A percentile compares a stretch with the other conserved stretches of the same genome.
Conservation (phyloP, 78 protist species). For the Dictyostelium discoideum region DNA sequence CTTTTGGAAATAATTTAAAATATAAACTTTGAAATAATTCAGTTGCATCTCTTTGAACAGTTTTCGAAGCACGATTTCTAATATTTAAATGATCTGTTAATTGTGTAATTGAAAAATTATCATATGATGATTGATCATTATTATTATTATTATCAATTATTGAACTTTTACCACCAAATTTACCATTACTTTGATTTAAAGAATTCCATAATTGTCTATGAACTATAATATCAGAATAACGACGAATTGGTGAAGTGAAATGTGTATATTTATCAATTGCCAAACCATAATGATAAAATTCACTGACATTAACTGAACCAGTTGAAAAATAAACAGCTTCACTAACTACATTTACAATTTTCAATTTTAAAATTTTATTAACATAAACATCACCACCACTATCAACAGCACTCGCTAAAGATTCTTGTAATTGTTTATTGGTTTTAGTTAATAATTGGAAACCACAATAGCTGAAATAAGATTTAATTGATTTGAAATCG, state of each 20-base stretch:
- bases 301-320: constrained; percentile 26
- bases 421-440: constrained; percentile 26
- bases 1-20: constrained; percentile 24
- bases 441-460: background rate
- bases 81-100: constrained; percentile 74
- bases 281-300: constrained; percentile 96
- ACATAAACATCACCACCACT: constrained; percentile 2
- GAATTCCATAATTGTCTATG: constrained; percentile 75
- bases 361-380: constrained; percentile 25
- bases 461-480: constrained; percentile 28
- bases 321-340: constrained; percentile 73
- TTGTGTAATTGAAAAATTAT: constrained; percentile 12
- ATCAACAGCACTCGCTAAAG: constrained; percentile 12
- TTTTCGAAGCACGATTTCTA: constrained; percentile 56
- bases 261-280: constrained; percentile 97
- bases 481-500: background rate
- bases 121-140: background rate
- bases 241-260: constrained; percentile 94
- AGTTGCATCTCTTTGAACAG: constrained; percentile 80
- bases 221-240: constrained; percentile 86
- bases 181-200: background rate
- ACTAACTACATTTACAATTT: constrained; percentile 29
- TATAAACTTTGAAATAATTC: constrained; percentile 73
- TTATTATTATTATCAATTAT: background rate
- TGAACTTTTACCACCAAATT: background rate